phyloP scores from a whole-genome alignment of 345 rosid genomes.

The Eutrema japonicum region DNA sequence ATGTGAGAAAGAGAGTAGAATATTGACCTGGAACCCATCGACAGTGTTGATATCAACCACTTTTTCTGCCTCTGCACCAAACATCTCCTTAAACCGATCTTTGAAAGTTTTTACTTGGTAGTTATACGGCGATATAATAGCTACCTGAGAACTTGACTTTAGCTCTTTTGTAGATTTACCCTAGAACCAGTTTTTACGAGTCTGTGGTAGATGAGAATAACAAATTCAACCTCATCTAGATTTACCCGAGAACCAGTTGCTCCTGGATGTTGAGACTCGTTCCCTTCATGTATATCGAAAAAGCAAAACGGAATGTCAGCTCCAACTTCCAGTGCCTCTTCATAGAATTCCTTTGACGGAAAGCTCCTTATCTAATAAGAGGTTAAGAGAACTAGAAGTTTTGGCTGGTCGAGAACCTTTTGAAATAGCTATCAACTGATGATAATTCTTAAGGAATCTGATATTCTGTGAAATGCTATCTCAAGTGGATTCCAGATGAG shows the following conservation, averaged over 20 bases:
- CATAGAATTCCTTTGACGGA: constrained; percentile 90
- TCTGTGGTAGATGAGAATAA: constrained; percentile 75
- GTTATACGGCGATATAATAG: constrained; percentile 86
- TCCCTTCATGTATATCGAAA: constrained; percentile 81
- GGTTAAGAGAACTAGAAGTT: neutral
- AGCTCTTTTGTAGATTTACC: no score
- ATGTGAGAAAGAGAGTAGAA: constrained; percentile 15
- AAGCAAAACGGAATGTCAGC: constrained; percentile 86
- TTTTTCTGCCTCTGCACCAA: constrained; percentile 72
- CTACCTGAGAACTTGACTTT: constrained; percentile 87
- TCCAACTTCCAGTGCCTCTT: constrained; percentile 81
- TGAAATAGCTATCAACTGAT: neutral
- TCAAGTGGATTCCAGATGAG: neutral
- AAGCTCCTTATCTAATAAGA: constrained; percentile 76
- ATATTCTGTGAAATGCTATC: neutral
- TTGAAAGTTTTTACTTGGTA: constrained; percentile 89
- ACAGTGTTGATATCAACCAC: constrained; percentile 88
- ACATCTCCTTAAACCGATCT: constrained; percentile 72
- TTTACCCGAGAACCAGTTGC: constrained; percentile 89
- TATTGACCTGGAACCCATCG: constrained; percentile 94
- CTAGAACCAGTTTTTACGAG: constrained; percentile 73
- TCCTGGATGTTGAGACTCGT: constrained; percentile 86
- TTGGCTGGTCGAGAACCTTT: constrained; percentile 11
- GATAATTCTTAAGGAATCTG: neutral
- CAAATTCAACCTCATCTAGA: constrained; percentile 82